Base-by-base conservation (phyloP, 2,329 filamentous ascomycete genomes). In the Xylaria hypoxylon region DNA sequence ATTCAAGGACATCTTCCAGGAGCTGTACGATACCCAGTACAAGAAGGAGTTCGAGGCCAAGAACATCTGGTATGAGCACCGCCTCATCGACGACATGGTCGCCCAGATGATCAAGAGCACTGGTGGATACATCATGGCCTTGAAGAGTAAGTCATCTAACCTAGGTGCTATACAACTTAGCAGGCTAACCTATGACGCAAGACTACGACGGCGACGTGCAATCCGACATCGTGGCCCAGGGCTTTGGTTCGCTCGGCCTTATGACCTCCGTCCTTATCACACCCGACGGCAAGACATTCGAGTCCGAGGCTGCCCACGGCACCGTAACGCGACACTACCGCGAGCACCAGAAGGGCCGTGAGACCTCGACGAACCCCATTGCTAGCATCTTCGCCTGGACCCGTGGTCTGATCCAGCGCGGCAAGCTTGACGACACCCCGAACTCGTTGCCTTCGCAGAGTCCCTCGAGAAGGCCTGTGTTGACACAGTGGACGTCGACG, bases 1-100 rank as follows among this genome's bases (percentile, higher is more conserved):
- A 76, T 99, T 99, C 89, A 98, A 98, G 90, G 96, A 99, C 78
- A 96, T 98, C 81, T 99, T 99, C 89, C 92, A 99, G 87, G 92
- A 96, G 78, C 89, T 98, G 76, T 99, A 95, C 83, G 93, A 98
- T 70, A 87, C 86, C 66, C 84, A 90, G 75, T 99, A 98, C 86
- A 91, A 92, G 86, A 86, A 88, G 79, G 87, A 93, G 50, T 98
- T 98, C 75, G 94, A 97, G 79, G 90, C 90, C 77, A 93, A 94
- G 86, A 88, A 88, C 70, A 97, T 98, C 84, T 98, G 96, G 96
- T 98, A 99, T 80, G 96, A 99, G 90, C 96, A 99, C 85, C 92
- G 96, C 77, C 87, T 99, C 74, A 98, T 99, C 78, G 96, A 99
- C 83, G 96, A 99, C 84, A 98, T 99, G 96, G 96, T 99, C 71